A percentile compares a stretch with the other conserved stretches of the same genome.
Conservation (phyloP, 495 filamentous ascomycete species). For the Entonaema liquescens region DNA sequence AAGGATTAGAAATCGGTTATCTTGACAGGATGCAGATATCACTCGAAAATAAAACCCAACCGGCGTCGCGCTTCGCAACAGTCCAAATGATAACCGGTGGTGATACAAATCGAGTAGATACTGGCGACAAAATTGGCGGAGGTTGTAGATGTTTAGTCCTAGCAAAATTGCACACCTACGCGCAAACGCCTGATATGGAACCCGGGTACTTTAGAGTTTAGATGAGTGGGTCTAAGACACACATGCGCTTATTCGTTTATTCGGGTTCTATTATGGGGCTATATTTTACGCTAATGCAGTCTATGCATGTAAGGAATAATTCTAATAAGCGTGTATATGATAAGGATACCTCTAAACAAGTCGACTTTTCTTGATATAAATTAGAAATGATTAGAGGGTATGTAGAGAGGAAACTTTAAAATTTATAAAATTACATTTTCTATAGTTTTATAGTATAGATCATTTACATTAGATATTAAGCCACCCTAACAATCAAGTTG, state of each 20-base stretch:
- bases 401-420: neutral
- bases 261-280: neutral
- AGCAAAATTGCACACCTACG: constrained; percentile 34
- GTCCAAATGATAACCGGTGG: constrained; percentile 13
- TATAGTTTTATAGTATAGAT: neutral
- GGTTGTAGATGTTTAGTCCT: constrained; percentile 17
- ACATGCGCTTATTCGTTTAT: constrained; percentile 1
- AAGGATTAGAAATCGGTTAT: constrained; percentile 10
- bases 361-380: no score
- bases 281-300: neutral
- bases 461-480: neutral
- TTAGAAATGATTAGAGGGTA: no score
- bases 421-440: neutral
- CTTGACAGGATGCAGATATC: neutral
- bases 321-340: neutral
- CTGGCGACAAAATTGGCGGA: constrained; percentile 7
- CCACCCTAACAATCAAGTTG: neutral
- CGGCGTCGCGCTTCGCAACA: constrained; percentile 10
- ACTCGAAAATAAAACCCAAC: constrained; percentile 15
- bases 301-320: neutral
- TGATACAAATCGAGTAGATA: constrained; percentile 3
- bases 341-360: no score
- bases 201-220: constrained; percentile 24
- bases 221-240: constrained; percentile 13
- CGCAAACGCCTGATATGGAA: constrained; percentile 34